A percentile compares a stretch with the other conserved stretches of the same genome.
Evolutionary conservation across 768 basidiomycete species (phyloP).

Genomic region (Gyrodon lividus): DNA sequence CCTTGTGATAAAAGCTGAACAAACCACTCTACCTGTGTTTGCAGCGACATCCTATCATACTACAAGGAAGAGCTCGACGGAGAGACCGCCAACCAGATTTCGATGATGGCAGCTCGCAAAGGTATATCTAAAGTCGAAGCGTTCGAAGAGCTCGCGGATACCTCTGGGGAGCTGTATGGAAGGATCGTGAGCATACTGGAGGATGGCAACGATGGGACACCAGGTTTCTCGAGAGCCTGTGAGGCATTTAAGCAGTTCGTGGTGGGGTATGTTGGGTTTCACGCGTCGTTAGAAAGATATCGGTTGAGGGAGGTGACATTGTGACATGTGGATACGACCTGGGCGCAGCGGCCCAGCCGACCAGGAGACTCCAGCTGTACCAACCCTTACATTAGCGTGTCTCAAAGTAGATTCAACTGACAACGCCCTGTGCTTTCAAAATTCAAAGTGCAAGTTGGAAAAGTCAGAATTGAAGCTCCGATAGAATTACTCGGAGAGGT

Average conservation of each 20-base stretch:
- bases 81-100: constrained; percentile 34
- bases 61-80: constrained; percentile 36
- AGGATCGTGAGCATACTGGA: constrained; percentile 19
- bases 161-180: constrained; percentile 17
- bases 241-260: constrained; percentile 4
- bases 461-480: no score
- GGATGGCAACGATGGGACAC: not conserved
- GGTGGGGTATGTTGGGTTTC: constrained; percentile 18
- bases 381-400: no score
- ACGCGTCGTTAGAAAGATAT: constrained; percentile 18
- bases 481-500: no score
- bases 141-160: constrained; percentile 23
- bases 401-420: no score
- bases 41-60: constrained; percentile 39
- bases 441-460: no score
- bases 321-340: no score
- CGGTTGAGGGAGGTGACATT: constrained; percentile 12
- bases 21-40: not conserved
- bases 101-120: constrained; percentile 24
- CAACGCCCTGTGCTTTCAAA: no score
- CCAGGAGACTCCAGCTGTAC: no score
- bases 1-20: no score
- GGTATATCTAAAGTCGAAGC: constrained; percentile 24
- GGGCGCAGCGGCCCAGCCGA: no score
- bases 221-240: not conserved